These are phyloP conservation scores for Carnegiea gigantea DNA, from an alignment of 179 eudicot species.

Conservation along the genomic window DNA sequence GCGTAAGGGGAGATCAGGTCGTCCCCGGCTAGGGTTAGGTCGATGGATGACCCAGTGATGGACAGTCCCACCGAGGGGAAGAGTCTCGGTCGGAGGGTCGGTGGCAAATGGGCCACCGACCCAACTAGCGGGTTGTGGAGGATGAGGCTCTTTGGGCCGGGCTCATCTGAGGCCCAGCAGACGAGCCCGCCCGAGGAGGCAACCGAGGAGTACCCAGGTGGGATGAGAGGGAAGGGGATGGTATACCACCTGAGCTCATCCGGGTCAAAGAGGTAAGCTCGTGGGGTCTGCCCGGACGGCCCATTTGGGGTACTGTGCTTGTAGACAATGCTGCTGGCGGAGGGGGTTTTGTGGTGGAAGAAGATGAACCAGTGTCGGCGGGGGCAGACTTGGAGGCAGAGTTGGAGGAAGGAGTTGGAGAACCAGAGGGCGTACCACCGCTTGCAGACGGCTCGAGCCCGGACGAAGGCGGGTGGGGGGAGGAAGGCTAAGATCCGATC, in stretches of 20 bases:
- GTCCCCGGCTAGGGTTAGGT: constrained; percentile 73
- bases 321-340: constrained; percentile 26
- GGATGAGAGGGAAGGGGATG: constrained; percentile 53
- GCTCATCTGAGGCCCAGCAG: constrained; percentile 65
- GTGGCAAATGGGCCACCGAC: constrained; percentile 58
- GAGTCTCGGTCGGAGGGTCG: constrained; percentile 57
- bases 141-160: constrained; percentile 64
- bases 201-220: constrained; percentile 62
- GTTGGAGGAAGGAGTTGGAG: constrained; percentile 64
- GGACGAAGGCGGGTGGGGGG: constrained; percentile 77
- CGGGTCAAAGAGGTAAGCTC: constrained; percentile 75
- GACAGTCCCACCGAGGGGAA: constrained; percentile 68
- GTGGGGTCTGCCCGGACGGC: background rate
- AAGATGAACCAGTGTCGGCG: constrained; percentile 68
- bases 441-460: constrained; percentile 80
- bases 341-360: constrained; percentile 56
- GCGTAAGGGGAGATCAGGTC: constrained; percentile 90
- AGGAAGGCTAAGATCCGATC: constrained; percentile 76
- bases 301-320: background rate
- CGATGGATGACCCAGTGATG: constrained; percentile 48
- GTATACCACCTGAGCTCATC: constrained; percentile 60
- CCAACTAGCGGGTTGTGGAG: constrained; percentile 70
- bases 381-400: constrained; percentile 67
- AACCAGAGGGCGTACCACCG: constrained; percentile 79
- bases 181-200: constrained; percentile 75